Base-by-base conservation (phyloP, 2,329 filamentous ascomycete genomes). In the Pezicula neosporulosa region DNA sequence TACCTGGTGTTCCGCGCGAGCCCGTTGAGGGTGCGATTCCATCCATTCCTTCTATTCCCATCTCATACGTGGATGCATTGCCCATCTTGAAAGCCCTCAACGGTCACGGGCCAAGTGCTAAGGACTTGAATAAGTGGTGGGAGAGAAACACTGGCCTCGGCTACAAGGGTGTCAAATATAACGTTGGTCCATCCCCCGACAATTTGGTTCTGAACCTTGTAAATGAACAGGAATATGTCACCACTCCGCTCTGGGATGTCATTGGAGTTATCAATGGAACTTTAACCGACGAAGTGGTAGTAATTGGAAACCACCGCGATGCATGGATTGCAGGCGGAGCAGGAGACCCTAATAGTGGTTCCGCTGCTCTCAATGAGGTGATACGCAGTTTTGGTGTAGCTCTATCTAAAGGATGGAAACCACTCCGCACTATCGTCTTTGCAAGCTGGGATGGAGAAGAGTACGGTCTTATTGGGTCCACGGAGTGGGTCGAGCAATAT, bases 201-300 rank as follows among this genome's bases (percentile, higher is more conserved):
- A 70, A 81, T 48, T 65, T 93, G 2, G 82, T 83, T 1, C 73
- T 94, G 49, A 90, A 91, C 64, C 77, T 89, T 38, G 77, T 80
- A 63, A 96, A 93, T 62, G 76, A 90, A 62, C 90, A 95, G 70
- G 82, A 90, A 43, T 94, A 96, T 63, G 82, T 83, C 13, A 93
- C 81, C 1, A 94, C 87, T 0, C 87, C 89, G 4, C 74, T 93
- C 48, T 96, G 91, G 91, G 87, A 99, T 65, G 89, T 94, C 2
- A 93, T 97, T 57, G 93, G 93, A 42, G 77, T 94, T 43, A 89
- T 99, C 67, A 96, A 96, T 62, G 94, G 93, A 9, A 88, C 87
- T 0, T 83, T 94, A 35, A 83, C 91, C 62, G 85, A 96, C 61
- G 91, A 97, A 64, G 90, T 96, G 1, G 77, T 99, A 43, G 79